Evolutionary conservation across 371 early-diverging fungal species (phyloP).

Genomic region (Mucor piriformis): DNA sequence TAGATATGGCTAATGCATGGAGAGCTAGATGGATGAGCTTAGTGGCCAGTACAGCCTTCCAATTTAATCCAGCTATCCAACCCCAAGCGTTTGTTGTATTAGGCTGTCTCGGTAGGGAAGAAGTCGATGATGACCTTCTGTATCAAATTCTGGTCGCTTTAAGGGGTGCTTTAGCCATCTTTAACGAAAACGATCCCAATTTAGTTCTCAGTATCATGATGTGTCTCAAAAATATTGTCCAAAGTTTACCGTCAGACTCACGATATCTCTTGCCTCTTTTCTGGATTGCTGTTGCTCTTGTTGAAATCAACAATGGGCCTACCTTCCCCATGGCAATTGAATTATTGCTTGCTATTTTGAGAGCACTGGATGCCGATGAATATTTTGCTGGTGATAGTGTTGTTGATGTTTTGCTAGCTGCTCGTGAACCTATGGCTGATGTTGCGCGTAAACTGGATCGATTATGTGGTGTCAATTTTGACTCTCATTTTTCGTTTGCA

Average conservation of each 20-base stretch:
- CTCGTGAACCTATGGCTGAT: conserved; percentile 74
- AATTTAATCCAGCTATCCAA: conserved; percentile 91
- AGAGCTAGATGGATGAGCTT: conserved; percentile 91
- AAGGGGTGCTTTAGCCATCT: conserved; percentile 81
- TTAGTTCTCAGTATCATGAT: conserved; percentile 84
- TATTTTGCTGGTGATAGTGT: conserved; percentile 73
- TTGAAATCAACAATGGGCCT: conserved; percentile 83
- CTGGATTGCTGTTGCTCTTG: conserved; percentile 87
- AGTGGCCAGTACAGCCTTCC: conserved; percentile 90
- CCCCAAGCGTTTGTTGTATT: conserved; percentile 92
- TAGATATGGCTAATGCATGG: conserved; percentile 80
- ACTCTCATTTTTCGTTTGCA: conserved; percentile 86
- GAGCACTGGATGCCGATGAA: conserved; percentile 73
- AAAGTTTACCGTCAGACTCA: conserved; percentile 79
- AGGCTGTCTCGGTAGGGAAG: conserved; percentile 86
- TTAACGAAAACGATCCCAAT: conserved; percentile 79
- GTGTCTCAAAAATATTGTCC: conserved; percentile 86
- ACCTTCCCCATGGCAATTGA: conserved; percentile 75
- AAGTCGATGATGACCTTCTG: conserved; percentile 84
- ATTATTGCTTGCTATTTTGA: conserved; percentile 72
- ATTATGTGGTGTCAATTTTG: conserved; percentile 79
- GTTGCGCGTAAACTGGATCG: conserved; percentile 72
- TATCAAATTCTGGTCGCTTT: conserved; percentile 90
- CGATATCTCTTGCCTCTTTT: conserved; percentile 81
- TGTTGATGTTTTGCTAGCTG: conserved; percentile 67